Base-by-base conservation (phyloP, 1,284 basidiomycete species). In the Pulveroboletus sp. region DNA sequence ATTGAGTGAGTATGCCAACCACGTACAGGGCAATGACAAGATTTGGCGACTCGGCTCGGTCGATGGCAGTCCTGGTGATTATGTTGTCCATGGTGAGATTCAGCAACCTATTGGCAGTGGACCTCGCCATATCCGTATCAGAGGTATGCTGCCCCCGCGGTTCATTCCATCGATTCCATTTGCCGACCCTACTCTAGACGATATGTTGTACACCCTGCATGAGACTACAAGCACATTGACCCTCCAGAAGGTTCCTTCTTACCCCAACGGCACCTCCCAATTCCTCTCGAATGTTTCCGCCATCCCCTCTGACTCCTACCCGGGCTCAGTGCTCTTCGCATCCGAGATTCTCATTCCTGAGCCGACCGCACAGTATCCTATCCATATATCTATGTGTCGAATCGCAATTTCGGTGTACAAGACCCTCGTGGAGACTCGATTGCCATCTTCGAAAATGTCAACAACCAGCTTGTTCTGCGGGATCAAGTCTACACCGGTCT, bases 381-480 rank as follows among this genome's bases (percentile, higher is more conserved):
- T 0, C 78, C 80, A 1, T 85, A 83, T 65, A 79, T 89, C 57
- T 89, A 88, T 72, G 79, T 79, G 28, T 86, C 85, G n/a, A 89
- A 89, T 73, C 79, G 87, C 52, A 86, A 88, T 67, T 79, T 69
- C 0, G 82, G 79, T 10, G 75, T 72, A 44, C 78, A 75, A 65
- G 79, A 75, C 55, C 67, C 74, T 54, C 75, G 72, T 5, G 85
- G 86, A 11, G 87, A 89, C 69, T 76, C 81, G 0, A 85, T 89
- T 59, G 82, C 84, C 11, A 81, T 89, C 56, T 85, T 83, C 63
- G 74, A 82, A 62, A 76, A 77, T 54, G 68, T 79, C 22, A 52
- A 74, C 52, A 67, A 73, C 54, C 78, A 80, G 42, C 64, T 81
- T 31, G 66, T 70, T 18, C 70, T 85, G 38, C 67, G 82, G 18